Evolutionary conservation across 495 filamentous ascomycete species (phyloP), one percentile per base, ranked within the genome.

Genomic region (Penicillium psychrofluorescens): DNA sequence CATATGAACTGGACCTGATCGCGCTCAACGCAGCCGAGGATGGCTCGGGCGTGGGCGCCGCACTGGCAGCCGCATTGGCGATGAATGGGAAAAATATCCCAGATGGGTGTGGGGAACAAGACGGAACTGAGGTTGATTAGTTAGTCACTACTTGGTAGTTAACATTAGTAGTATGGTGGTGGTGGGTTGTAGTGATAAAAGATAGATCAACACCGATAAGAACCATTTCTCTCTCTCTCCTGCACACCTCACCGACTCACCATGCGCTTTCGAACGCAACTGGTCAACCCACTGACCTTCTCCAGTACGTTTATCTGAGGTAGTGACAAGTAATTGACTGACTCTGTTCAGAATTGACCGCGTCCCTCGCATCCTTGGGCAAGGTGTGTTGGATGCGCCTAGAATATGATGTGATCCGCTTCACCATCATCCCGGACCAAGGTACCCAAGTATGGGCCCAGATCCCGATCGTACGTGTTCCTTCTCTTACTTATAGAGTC

Each of bases 331-430:
- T 22, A 22, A 22, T 22, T 22, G 22, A 22, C 22, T 22, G 4
- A 51, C 55, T 32, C 13, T 11, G 8, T 22, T 11, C 53, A 95
- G 90, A 94, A 64, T 73, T 98, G 47, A 82, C 81, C 3, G 84
- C 85, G 7, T 95, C 90, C 5, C 75, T 97, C 43, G 81, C 81
- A 39, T 90, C 89, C 7, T 72, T 97, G 30, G 89, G 90, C 44
- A 91, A 92, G 61, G 79, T 94, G 51, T 92, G 90, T 34, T 97
- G 94, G 92, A 75, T 97, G 38, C 85, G 88, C 36, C 81, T 98
- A 22, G 85, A 90, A 64, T 74, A 87, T 61, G 80, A 90, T 40
- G 80, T 83, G 14, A 78, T 95, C 44, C 89, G 88, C 51, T 95
- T 98, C 71, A 96, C 94, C 44, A 85, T 95, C 58, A 90, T 95